A percentile compares a stretch with the other conserved stretches of the same genome.
phyloP scores from a whole-genome alignment of 2,329 filamentous ascomycete genomes.

The Ceratocystis variospora region DNA sequence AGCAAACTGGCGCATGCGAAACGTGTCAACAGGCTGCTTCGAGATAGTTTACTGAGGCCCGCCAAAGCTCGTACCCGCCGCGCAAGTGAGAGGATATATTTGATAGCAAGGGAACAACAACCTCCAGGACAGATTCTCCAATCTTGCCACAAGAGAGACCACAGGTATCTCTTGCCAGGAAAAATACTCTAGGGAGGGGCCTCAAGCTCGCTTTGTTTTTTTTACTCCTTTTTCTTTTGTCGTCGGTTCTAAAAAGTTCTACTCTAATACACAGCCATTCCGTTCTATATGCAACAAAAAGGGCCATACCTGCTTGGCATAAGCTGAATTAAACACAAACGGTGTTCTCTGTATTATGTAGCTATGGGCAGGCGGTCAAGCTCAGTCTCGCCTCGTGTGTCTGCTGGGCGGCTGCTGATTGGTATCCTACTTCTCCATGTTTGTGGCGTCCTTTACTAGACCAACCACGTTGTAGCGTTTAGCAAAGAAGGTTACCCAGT shows the following conservation, averaged over 20 bases:
- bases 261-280: background rate
- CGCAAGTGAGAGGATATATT: background rate
- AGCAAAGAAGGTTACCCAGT: constrained; percentile 93
- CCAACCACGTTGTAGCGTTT: constrained; percentile 92
- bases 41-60: background rate
- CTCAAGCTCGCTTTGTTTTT: too few species aligned
- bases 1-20: constrained; percentile 41
- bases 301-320: too few species aligned
- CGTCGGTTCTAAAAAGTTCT: background rate
- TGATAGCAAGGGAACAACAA: background rate
- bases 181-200: too few species aligned
- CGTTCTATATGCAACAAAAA: too few species aligned
- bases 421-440: constrained; percentile 31
- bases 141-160: too few species aligned
- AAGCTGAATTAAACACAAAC: background rate
- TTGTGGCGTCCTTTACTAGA: constrained; percentile 46
- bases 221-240: too few species aligned
- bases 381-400: background rate
- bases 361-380: background rate
- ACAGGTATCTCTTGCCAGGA: too few species aligned
- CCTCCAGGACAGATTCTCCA: too few species aligned
- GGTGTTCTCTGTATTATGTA: background rate
- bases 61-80: background rate
- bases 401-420: background rate
- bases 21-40: constrained; percentile 26